Conservation (phyloP, 2,329 filamentous ascomycete genomes). For the Botrytis medusae region DNA sequence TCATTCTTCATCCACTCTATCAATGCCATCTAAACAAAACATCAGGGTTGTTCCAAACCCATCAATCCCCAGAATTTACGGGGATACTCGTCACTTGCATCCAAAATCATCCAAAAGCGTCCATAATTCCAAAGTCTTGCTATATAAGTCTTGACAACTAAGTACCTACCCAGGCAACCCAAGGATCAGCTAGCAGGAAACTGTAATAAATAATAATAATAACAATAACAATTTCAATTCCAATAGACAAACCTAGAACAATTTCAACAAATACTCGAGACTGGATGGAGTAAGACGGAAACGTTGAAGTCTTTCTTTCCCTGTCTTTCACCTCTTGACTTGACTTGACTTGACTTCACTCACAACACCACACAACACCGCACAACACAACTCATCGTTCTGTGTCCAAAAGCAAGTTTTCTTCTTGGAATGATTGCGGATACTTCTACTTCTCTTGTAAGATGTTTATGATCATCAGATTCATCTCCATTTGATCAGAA, state of each 20-base stretch:
- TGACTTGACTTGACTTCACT: background rate
- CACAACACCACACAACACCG: background rate
- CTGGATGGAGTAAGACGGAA: background rate
- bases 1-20: constrained; percentile 2
- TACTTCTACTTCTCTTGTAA: background rate
- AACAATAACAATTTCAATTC: background rate
- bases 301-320: background rate
- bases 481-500: background rate
- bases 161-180: background rate
- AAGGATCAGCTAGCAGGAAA: background rate
- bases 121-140: background rate
- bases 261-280: background rate
- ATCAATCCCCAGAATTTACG: background rate
- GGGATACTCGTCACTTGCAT: background rate
- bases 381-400: background rate
- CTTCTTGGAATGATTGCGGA: background rate
- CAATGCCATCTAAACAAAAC: background rate
- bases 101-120: background rate
- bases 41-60: background rate
- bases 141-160: background rate
- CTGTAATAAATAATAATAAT: background rate
- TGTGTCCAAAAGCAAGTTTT: background rate
- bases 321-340: background rate
- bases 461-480: background rate
- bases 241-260: background rate